Evolutionary conservation across 768 basidiomycete species (phyloP), one percentile per base, ranked within the genome.

Genomic region (Rhizopogon vinicolor): DNA sequence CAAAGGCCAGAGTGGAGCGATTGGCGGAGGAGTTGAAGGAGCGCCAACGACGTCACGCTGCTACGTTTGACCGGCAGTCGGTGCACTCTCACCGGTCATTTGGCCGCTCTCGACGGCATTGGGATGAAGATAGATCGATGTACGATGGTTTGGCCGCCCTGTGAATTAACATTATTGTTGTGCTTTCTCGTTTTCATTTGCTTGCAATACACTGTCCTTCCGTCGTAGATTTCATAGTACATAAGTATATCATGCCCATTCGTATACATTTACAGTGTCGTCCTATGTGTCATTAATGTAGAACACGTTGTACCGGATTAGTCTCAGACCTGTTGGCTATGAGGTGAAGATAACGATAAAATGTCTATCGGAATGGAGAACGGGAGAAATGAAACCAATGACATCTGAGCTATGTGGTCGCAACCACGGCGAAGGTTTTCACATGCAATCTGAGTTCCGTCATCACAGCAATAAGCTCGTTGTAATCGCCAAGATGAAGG

Each of bases 1-100:
- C 72, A 46, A 69, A 72, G 35, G 71, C 71, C 52, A 73, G 66
- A 59, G 68, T 66, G 33, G 75, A 78, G 55, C 71, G 71, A 50
- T 68, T 81, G 33, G 79, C 80, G n/a, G 62, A 69, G 53, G 72
- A 78, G 45, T 69, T 81, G 58, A 78, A 75, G 63, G 70, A 71
- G 50, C 69, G 64, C 62, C 58, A 65, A 67, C 61, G 71, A 57
- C 72, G 71, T 12, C 63, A 64, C 44, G 57, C 54, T 7, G 64
- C 67, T 2, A 64, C 66, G 7, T 53, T 54, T 12, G 75, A 76
- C 44, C 65, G 54, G 55, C 53, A 33, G 1, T 77, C 75, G 28
- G 35, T 67, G 0, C 63, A 58, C 37, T 74, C 73, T 2, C 44
- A 59, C 7, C 58, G 64, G 33, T 60, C 68, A 3, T 51, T n/a